These are phyloP conservation scores for Yamadazyma paraphyllophila DNA, from an alignment of 805 yeast genomes.

Conservation along the genomic window DNA sequence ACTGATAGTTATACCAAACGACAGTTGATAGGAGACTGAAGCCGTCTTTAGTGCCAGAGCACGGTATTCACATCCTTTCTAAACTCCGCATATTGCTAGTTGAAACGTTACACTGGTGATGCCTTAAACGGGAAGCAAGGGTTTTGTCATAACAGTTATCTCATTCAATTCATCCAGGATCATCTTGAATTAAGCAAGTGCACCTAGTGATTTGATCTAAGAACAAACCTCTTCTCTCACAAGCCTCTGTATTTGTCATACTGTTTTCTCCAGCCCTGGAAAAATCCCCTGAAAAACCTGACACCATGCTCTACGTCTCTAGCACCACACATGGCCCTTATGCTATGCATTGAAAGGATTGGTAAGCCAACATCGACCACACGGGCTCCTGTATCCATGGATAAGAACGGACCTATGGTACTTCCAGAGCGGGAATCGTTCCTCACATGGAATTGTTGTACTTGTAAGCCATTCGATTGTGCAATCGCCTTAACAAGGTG, in stretches of 20 bases:
- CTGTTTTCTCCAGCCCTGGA: slow-evolving; percentile 12
- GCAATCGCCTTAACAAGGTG: slow-evolving; percentile 26
- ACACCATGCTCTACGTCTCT: slow-evolving; percentile 40
- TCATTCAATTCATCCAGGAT: no score
- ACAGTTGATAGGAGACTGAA: no score
- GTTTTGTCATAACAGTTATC: no score
- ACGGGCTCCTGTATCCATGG: slow-evolving; percentile 33
- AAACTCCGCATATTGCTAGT: no score
- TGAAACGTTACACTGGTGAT: no score
- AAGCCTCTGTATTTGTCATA: slow-evolving; percentile 7
- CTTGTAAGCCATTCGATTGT: slow-evolving; percentile 18
- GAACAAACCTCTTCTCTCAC: background rate
- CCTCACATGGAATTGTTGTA: slow-evolving; percentile 40
- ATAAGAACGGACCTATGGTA: slow-evolving; percentile 43
- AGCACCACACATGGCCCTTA: slow-evolving; percentile 36
- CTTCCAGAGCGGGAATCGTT: slow-evolving; percentile 43
- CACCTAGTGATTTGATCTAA: no score
- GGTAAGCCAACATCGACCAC: slow-evolving; percentile 43
- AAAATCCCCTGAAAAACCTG: slow-evolving; percentile 30
- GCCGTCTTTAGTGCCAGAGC: no score
- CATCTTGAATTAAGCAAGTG: no score
- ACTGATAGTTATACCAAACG: no score
- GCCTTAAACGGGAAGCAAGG: no score
- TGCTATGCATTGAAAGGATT: slow-evolving; percentile 43
- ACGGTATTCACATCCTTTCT: no score